phyloP scores from a whole-genome alignment of 1,284 basidiomycete genomes.

The Tranzscheliella williamsii region DNA sequence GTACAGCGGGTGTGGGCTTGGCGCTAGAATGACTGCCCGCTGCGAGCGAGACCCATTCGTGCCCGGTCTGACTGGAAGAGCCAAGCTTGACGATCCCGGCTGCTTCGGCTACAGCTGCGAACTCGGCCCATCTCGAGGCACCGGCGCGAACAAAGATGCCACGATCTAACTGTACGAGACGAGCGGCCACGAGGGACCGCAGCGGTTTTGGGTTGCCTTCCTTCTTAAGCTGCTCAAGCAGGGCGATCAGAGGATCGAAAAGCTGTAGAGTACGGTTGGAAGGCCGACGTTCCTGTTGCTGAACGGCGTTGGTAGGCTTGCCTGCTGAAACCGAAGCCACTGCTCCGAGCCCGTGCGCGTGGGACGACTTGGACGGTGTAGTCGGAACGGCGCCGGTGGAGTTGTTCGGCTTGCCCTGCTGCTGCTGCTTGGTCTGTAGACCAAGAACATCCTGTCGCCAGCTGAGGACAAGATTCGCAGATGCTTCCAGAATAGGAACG shows the following conservation, averaged over 20 bases:
- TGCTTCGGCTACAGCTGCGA: slow-evolving; percentile 46
- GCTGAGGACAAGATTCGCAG: slow-evolving; percentile 43
- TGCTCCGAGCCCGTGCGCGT: neutral
- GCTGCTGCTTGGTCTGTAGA: slow-evolving; percentile 33
- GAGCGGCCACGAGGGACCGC: slow-evolving; percentile 33
- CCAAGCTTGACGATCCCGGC: slow-evolving; percentile 47
- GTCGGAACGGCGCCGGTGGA: slow-evolving; percentile 4
- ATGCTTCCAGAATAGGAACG: slow-evolving; percentile 48
- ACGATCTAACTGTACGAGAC: slow-evolving; percentile 24
- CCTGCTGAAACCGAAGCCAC: neutral
- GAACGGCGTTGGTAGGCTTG: slow-evolving; percentile 17
- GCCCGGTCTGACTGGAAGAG: slow-evolving; percentile 23
- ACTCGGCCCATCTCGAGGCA: slow-evolving; percentile 47
- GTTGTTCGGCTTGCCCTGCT: slow-evolving; percentile 28
- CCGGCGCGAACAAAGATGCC: slow-evolving; percentile 43
- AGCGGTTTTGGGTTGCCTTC: slow-evolving; percentile 43
- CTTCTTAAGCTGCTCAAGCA: slow-evolving; percentile 39
- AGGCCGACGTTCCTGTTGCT: slow-evolving; percentile 20
- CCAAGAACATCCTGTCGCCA: slow-evolving; percentile 57
- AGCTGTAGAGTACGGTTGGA: slow-evolving; percentile 28
- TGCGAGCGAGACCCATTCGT: slow-evolving; percentile 46
- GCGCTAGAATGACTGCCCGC: slow-evolving; percentile 1
- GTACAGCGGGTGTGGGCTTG: neutral
- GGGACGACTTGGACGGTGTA: slow-evolving; percentile 11
- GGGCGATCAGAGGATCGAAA: slow-evolving; percentile 41